Percentiles rank a stretch among this genome's conserved stretches.
Conservation (phyloP, 805 yeast genomes). For the Barnettozyma populi region DNA sequence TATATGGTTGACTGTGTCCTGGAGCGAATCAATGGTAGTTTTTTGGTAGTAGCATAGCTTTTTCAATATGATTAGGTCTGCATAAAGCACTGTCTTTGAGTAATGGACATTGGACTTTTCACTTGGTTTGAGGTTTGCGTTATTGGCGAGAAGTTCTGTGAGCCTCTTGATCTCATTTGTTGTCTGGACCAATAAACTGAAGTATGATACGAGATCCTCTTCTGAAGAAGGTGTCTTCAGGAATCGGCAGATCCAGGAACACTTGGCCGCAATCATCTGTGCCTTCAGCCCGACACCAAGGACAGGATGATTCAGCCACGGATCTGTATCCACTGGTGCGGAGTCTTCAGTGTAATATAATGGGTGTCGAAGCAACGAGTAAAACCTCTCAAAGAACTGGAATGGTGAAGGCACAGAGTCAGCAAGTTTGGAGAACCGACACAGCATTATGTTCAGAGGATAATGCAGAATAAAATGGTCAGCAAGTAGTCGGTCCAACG, state of each 20-base stretch:
- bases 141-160: neutral
- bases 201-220: constrained; percentile 7
- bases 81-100: constrained; percentile 14
- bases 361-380: constrained; percentile 8
- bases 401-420: constrained; percentile 23
- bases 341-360: constrained; percentile 11
- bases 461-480: constrained; percentile 24
- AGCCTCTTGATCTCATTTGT: constrained; percentile 1
- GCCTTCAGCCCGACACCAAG: constrained; percentile 18
- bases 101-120: constrained; percentile 17
- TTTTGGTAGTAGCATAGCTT: constrained; percentile 12
- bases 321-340: constrained; percentile 6
- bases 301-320: constrained; percentile 23
- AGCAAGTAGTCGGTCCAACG: constrained; percentile 18
- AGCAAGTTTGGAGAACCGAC: constrained; percentile 20
- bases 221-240: constrained; percentile 12
- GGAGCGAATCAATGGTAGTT: constrained; percentile 10
- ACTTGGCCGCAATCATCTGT: constrained; percentile 18
- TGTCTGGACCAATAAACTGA: neutral
- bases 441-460: constrained; percentile 22
- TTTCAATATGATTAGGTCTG: constrained; percentile 15
- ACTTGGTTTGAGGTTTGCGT: neutral
- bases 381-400: constrained; percentile 19
- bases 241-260: constrained; percentile 21
- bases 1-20: constrained; percentile 12